Conservation (phyloP, 1,284 basidiomycete genomes). For the Marasmius sp. region DNA sequence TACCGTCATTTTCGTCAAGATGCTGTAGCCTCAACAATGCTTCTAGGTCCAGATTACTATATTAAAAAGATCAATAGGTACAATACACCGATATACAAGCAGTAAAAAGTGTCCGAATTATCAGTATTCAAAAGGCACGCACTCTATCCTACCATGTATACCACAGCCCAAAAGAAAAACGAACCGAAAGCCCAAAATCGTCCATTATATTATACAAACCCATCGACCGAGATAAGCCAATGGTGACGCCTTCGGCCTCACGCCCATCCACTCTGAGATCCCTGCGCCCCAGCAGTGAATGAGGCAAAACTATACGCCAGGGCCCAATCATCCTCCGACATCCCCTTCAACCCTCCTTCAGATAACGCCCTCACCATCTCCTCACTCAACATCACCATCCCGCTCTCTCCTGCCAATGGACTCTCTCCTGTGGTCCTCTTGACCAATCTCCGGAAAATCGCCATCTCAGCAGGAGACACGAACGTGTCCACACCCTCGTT, state of each 20-base stretch:
- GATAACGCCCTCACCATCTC: neutral
- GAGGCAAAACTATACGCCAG: constrained; percentile 14
- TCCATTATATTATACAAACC: no score
- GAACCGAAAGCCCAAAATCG: no score
- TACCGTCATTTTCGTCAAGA: no score
- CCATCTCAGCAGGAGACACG: constrained; percentile 7
- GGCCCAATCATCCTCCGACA: constrained; percentile 12
- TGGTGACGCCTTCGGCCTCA: neutral
- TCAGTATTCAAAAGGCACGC: no score
- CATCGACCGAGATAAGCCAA: no score
- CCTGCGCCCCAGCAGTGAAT: neutral
- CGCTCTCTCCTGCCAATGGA: neutral
- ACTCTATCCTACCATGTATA: no score
- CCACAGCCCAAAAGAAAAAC: neutral
- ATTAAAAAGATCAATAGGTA: no score
- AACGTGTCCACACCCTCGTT: constrained; percentile 13
- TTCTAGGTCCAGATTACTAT: no score
- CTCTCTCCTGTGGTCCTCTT: constrained; percentile 10
- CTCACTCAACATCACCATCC: no score
- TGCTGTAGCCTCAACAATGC: no score
- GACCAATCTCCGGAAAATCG: constrained; percentile 8
- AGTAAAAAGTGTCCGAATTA: no score
- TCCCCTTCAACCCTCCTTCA: constrained; percentile 1
- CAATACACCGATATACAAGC: no score
- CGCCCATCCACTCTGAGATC: neutral